A percentile compares a stretch with the other conserved stretches of the same genome.
Conservation (phyloP, 768 basidiomycete species). For the Cystobasidium ongulense region DNA sequence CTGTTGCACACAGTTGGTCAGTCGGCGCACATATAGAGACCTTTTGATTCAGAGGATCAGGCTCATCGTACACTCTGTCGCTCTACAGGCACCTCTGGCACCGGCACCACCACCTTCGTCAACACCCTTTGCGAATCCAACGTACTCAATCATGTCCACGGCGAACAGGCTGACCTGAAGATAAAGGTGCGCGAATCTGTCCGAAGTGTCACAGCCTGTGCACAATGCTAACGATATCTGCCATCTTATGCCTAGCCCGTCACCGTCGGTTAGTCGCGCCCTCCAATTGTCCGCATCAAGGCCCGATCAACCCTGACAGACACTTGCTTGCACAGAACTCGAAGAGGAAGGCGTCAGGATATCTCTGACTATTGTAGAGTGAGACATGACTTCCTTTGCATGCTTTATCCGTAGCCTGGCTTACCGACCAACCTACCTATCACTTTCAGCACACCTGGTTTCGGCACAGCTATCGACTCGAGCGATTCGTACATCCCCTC, state of each 20-base stretch:
- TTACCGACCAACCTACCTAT: not conserved
- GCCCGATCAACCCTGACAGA: not conserved
- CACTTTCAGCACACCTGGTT: slow-evolving; percentile 65
- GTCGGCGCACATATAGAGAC: slow-evolving; percentile 3
- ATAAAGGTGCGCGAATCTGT: slow-evolving; percentile 15
- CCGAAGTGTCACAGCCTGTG: not conserved
- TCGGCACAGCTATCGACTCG: slow-evolving; percentile 98
- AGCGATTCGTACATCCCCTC: slow-evolving; percentile 73
- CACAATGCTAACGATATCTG: slow-evolving; percentile 7
- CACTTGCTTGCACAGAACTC: slow-evolving; percentile 56
- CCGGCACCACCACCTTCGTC: slow-evolving; percentile 78
- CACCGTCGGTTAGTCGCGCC: slow-evolving; percentile 95
- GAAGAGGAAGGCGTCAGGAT: slow-evolving; percentile 98
- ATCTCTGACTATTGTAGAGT: slow-evolving; percentile 89
- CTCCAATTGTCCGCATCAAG: slow-evolving; percentile 47
- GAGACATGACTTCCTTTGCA: not conserved
- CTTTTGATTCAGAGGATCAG: not conserved
- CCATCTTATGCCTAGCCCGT: slow-evolving; percentile 62
- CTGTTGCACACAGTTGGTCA: slow-evolving; percentile 7
- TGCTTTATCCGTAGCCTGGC: not conserved
- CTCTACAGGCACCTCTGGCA: slow-evolving; percentile 79
- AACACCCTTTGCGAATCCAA: slow-evolving; percentile 91
- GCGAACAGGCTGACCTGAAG: slow-evolving; percentile 15
- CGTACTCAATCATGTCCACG: slow-evolving; percentile 68
- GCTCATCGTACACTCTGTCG: not conserved